Evolutionary conservation across 495 filamentous ascomycete species (phyloP).

Genomic region (Aspergillus wentii): DNA sequence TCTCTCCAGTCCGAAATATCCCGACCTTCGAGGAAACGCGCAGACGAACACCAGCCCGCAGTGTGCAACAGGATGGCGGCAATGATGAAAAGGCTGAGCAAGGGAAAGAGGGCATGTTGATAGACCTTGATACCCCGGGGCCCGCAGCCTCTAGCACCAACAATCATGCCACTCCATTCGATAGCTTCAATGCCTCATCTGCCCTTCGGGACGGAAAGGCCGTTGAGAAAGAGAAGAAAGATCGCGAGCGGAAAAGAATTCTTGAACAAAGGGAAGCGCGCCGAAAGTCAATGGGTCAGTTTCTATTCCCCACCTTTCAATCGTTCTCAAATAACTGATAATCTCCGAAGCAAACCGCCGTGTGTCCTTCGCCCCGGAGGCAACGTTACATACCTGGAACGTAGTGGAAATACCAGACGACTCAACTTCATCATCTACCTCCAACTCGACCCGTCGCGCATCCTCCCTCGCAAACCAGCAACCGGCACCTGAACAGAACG

Average conservation of each 20-base stretch:
- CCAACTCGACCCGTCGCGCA: conserved; percentile 64
- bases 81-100: conserved; percentile 8
- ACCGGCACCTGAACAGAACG: conserved; percentile 44
- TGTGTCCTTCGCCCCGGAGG: conserved; percentile 96
- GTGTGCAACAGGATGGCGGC: conserved; percentile 18
- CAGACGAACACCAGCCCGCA: conserved; percentile 32
- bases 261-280: conserved; percentile 76
- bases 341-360: conserved; percentile 66
- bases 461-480: conserved; percentile 52
- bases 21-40: conserved; percentile 46
- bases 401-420: conserved; percentile 87
- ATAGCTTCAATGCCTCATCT: conserved; percentile 45
- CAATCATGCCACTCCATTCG: conserved; percentile 52
- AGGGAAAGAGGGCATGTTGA: conserved; percentile 34
- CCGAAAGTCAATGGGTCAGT: conserved; percentile 73
- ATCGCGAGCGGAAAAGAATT: conserved; percentile 62
- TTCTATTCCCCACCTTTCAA: neutral
- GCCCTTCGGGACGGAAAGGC: conserved; percentile 73
- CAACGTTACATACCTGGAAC: conserved; percentile 96
- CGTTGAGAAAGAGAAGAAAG: conserved; percentile 61
- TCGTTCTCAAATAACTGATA: conserved; percentile 10
- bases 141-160: conserved; percentile 26
- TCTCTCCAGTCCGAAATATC: conserved; percentile 57
- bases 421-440: conserved; percentile 77
- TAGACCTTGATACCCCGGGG: conserved; percentile 44